A percentile compares a stretch with the other conserved stretches of the same genome.
These are phyloP conservation scores for Lentinula guzmanii DNA, from an alignment of 768 basidiomycete species.

Conservation along the genomic window DNA sequence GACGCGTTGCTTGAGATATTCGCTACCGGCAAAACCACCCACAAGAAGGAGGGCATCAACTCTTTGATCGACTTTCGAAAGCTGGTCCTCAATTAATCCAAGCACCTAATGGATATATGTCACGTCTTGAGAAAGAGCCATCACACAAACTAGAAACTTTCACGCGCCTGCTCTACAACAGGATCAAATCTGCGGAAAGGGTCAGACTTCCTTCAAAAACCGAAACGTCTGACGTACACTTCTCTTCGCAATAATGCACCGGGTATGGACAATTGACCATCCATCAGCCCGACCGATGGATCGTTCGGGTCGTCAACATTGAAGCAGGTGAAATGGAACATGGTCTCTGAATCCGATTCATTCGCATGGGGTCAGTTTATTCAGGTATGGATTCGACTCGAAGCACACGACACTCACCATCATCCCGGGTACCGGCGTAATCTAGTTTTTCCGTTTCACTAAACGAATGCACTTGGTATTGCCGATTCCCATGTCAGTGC, in stretches of 20 bases:
- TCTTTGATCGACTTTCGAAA: slow-evolving; percentile 56
- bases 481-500: neutral
- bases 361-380: neutral
- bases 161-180: slow-evolving; percentile 66
- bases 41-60: slow-evolving; percentile 85
- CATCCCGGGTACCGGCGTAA: slow-evolving; percentile 68
- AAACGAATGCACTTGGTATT: slow-evolving; percentile 63
- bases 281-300: slow-evolving; percentile 68
- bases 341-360: slow-evolving; percentile 46
- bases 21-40: slow-evolving; percentile 84
- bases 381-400: neutral
- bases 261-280: slow-evolving; percentile 81
- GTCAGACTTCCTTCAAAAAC: neutral
- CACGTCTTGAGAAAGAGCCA: neutral
- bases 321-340: slow-evolving; percentile 89
- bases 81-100: slow-evolving; percentile 73
- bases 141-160: slow-evolving; percentile 4
- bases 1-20: slow-evolving; percentile 77
- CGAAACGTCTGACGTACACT: slow-evolving; percentile 28
- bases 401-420: slow-evolving; percentile 42
- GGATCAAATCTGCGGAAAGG: slow-evolving; percentile 58
- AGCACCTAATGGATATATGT: slow-evolving; percentile 52
- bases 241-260: slow-evolving; percentile 73
- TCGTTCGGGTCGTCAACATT: slow-evolving; percentile 83
- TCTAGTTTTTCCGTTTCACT: slow-evolving; percentile 83